Evolutionary conservation across 2,329 filamentous ascomycete species (phyloP).

Genomic region (Colletotrichum liaoningense): DNA sequence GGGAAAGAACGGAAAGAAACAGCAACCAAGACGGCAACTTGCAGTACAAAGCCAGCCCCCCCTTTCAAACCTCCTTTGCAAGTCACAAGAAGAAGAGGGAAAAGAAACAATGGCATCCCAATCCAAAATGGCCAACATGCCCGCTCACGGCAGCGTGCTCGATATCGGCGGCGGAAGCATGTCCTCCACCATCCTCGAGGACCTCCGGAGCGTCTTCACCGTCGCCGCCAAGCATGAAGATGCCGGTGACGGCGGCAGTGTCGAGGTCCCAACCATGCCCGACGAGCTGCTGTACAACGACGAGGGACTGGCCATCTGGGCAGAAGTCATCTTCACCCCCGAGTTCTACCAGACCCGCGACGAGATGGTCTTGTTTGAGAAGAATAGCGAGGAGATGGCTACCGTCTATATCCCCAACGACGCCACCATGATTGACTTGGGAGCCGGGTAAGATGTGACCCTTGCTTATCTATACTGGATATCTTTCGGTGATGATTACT

Average conservation of each 20-base stretch:
- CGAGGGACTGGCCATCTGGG: conserved; percentile 52
- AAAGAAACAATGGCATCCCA: neutral
- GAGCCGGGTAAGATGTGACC: conserved; percentile 51
- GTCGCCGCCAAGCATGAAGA: neutral
- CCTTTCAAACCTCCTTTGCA: neutral
- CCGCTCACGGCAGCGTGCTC: conserved; percentile 46
- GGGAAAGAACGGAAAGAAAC: neutral
- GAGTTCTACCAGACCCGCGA: conserved; percentile 56
- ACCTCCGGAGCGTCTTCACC: conserved; percentile 37
- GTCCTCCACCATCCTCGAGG: conserved; percentile 42
- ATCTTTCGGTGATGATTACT: neutral
- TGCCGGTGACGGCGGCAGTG: neutral
- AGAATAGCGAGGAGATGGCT: conserved; percentile 50
- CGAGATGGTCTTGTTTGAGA: conserved; percentile 50
- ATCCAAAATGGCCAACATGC: conserved; percentile 13
- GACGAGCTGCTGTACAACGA: conserved; percentile 55
- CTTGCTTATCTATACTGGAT: neutral
- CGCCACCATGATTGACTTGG: conserved; percentile 52
- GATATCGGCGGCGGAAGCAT: conserved; percentile 53
- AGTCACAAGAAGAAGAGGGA: neutral
- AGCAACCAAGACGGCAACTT: neutral
- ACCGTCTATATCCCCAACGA: conserved; percentile 40
- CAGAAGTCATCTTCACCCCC: conserved; percentile 51
- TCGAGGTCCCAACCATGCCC: conserved; percentile 46
- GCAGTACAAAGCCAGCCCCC: too few species aligned